Base-by-base conservation (phyloP, 2,329 filamentous ascomycete genomes). In the Hirsutella rhossiliensis region DNA sequence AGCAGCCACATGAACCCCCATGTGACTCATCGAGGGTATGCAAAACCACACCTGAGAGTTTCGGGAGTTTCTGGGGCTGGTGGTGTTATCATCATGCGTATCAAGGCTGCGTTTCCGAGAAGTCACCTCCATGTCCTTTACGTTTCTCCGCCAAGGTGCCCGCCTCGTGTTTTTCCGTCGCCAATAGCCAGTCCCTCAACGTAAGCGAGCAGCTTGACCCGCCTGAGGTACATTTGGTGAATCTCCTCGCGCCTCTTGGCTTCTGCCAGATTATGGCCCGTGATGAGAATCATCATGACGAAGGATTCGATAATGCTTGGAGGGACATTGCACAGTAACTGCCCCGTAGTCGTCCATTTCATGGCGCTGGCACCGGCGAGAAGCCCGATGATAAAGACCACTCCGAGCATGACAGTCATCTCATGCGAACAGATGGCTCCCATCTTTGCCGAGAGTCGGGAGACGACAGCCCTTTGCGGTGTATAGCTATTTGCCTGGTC, bases 121-220 rank as follows among this genome's bases (percentile, higher is more conserved):
- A n/a, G n/a, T n/a, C n/a, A n/a, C n/a, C n/a, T n/a, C n/a, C n/a
- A n/a, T n/a, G n/a, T n/a, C n/a, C n/a, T n/a, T n/a, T n/a, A n/a
- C n/a, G n/a, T n/a, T n/a, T n/a, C n/a, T n/a, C n/a, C n/a, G n/a
- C n/a, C n/a, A n/a, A n/a, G n/a, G n/a, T n/a, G n/a, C n/a, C n/a
- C n/a, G n/a, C n/a, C n/a, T n/a, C n/a, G n/a, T n/a, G n/a, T n/a
- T n/a, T n/a, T n/a, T n/a, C 29, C 32, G 13, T 38, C 36, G 19
- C 30, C 39, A 30, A 30, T 12, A 5, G 12, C 13, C 7, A 34
- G 15, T 15, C 32, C 15, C 32, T 34, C 32, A n/a, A 34, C 46
- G 52, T 69, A 50, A 61, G 59, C 50, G 58, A 66, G 45, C 56
- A 49, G 67, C 30, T 55, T 61, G 9, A 56, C 68, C 9, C 63